These are phyloP conservation scores for Alternaria sp. DNA, from an alignment of 2,329 filamentous ascomycete species.

Conservation along the genomic window DNA sequence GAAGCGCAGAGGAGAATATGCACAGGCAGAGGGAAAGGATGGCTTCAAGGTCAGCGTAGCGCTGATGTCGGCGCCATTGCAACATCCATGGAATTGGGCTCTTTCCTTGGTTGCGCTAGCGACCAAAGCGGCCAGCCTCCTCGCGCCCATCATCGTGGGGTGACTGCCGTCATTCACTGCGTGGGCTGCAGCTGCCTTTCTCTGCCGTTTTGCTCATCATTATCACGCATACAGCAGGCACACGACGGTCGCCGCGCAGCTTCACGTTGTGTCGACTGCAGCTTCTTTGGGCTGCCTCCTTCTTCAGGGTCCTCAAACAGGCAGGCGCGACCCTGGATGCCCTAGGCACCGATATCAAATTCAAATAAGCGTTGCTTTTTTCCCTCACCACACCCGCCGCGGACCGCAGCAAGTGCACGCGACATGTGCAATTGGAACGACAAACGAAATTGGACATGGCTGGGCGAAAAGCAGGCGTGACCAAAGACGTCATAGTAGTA, in stretches of 20 bases:
- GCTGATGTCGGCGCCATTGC: slow-evolving; percentile 16
- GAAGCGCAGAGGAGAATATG: background rate
- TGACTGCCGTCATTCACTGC: background rate
- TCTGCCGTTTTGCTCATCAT: background rate
- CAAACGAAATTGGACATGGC: background rate
- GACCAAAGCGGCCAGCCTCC: slow-evolving; percentile 8
- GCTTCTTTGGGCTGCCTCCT: background rate
- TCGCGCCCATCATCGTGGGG: slow-evolving; percentile 4
- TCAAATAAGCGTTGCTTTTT: background rate
- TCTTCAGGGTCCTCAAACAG: background rate
- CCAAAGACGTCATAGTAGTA: background rate
- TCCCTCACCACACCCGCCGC: background rate
- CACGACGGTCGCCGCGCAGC: background rate
- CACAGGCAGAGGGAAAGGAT: slow-evolving; percentile 8
- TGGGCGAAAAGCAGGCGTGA: background rate
- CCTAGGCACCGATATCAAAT: background rate
- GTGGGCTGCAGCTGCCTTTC: background rate
- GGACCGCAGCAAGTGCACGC: background rate
- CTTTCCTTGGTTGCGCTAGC: slow-evolving; percentile 13
- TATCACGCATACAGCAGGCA: background rate
- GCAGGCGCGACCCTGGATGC: slow-evolving; percentile 2
- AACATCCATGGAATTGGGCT: slow-evolving; percentile 15
- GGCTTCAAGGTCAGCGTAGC: slow-evolving; percentile 11
- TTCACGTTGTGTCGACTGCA: background rate
- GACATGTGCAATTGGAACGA: background rate